A percentile compares a stretch with the other conserved stretches of the same genome.
Evolutionary conservation across 1,284 basidiomycete genomes (phyloP).

Genomic region (Austroboletus rostrupii): DNA sequence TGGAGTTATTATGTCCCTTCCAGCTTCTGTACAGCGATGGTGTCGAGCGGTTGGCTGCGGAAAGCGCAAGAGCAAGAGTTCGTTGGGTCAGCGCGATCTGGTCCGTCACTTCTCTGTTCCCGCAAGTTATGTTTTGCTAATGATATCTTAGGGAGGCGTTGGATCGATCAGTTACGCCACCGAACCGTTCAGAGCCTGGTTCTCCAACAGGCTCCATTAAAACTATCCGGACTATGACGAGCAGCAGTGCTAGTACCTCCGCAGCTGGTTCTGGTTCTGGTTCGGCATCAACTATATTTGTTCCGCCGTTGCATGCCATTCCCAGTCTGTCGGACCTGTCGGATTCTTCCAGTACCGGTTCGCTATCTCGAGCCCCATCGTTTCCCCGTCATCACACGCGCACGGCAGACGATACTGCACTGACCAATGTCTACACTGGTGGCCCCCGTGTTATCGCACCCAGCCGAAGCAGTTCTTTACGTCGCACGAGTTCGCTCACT

Average conservation of each 20-base stretch:
- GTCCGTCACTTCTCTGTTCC: slow-evolving; percentile 41
- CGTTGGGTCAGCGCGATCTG: slow-evolving; percentile 86
- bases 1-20: slow-evolving; percentile 80
- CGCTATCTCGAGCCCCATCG: slow-evolving; percentile 36
- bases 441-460: slow-evolving; percentile 66
- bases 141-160: slow-evolving; percentile 58
- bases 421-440: slow-evolving; percentile 63
- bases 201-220: slow-evolving; percentile 72
- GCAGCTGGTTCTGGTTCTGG: slow-evolving; percentile 41
- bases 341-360: slow-evolving; percentile 37
- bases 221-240: slow-evolving; percentile 57
- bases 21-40: slow-evolving; percentile 86
- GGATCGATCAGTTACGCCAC: slow-evolving; percentile 46
- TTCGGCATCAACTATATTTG: slow-evolving; percentile 66
- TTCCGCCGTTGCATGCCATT: slow-evolving; percentile 62
- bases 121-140: not conserved
- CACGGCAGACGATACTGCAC: slow-evolving; percentile 66
- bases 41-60: slow-evolving; percentile 78
- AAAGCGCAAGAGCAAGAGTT: slow-evolving; percentile 78
- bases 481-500: slow-evolving; percentile 71
- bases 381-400: slow-evolving; percentile 55
- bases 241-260: slow-evolving; percentile 28
- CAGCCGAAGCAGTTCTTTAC: slow-evolving; percentile 53
- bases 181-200: slow-evolving; percentile 48
- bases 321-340: slow-evolving; percentile 63